Conservation (phyloP, 1,284 basidiomycete species). For the Apiotrichum gamsii region DNA sequence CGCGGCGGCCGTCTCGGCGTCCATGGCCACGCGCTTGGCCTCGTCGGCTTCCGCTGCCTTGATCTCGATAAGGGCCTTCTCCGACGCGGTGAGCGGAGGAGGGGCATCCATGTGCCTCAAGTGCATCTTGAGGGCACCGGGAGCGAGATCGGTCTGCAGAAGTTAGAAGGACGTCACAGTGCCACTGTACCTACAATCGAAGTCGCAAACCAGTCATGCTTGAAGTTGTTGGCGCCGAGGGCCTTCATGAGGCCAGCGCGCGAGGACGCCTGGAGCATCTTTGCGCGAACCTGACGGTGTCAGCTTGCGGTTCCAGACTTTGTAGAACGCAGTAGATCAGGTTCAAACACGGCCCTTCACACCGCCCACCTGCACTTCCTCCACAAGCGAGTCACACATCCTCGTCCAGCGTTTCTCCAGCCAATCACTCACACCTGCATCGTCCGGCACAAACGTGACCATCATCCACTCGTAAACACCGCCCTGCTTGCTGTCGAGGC, state of each 20-base stretch:
- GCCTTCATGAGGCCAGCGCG: conserved; percentile 65
- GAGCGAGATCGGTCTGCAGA: conserved; percentile 46
- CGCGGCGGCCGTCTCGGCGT: conserved; percentile 32
- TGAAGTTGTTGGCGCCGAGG: conserved; percentile 69
- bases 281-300: conserved; percentile 37
- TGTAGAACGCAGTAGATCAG: no score
- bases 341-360: no score
- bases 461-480: conserved; percentile 46
- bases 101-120: conserved; percentile 65
- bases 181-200: conserved; percentile 59
- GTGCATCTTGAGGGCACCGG: conserved; percentile 63
- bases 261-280: conserved; percentile 92
- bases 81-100: conserved; percentile 69
- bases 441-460: conserved; percentile 47
- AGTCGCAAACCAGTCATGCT: conserved; percentile 74
- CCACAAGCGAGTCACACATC: no score
- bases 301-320: no score
- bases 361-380: no score
- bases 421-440: conserved; percentile 44
- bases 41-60: conserved; percentile 59
- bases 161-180: not conserved
- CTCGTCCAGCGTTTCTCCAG: no score
- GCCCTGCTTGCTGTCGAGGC: conserved; percentile 35
- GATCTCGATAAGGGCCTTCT: conserved; percentile 71
- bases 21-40: conserved; percentile 38